phyloP scores from a whole-genome alignment of 1,139 yeast genomes.

The Hanseniaspora gamundiae region DNA sequence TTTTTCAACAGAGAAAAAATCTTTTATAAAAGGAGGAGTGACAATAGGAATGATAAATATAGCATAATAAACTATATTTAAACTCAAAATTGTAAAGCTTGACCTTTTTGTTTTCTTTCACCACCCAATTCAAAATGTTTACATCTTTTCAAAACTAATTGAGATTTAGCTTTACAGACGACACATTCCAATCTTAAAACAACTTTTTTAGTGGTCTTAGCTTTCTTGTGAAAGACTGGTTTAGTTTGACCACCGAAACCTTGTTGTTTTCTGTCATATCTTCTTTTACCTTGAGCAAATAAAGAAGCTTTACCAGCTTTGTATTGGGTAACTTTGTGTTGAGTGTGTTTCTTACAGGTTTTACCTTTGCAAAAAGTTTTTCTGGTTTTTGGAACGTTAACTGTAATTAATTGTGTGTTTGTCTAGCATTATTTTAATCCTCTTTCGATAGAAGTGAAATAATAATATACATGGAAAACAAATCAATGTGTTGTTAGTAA shows the following conservation, averaged over 20 bases:
- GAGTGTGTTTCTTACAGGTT: slow-evolving; percentile 99
- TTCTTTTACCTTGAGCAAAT: slow-evolving; percentile 99
- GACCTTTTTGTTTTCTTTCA: slow-evolving; percentile 99
- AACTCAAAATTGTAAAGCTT: slow-evolving; percentile 84
- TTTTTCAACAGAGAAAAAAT: background rate
- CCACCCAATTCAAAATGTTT: slow-evolving; percentile 99
- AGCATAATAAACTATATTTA: slow-evolving; percentile 1
- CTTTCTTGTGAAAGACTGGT: slow-evolving; percentile 99
- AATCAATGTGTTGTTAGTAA: no score
- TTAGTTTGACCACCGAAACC: slow-evolving; percentile 99
- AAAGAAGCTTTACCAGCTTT: slow-evolving; percentile 99
- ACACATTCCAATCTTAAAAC: slow-evolving; percentile 99
- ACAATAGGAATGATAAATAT: background rate
- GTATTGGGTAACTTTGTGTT: slow-evolving; percentile 99
- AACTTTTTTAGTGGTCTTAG: slow-evolving; percentile 99
- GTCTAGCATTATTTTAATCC: no score
- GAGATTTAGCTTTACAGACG: slow-evolving; percentile 97
- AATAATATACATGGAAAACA: no score
- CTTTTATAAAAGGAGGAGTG: background rate
- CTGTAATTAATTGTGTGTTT: slow-evolving; percentile 30
- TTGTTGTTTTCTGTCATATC: slow-evolving; percentile 99
- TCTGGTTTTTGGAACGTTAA: slow-evolving; percentile 99
- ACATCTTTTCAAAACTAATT: slow-evolving; percentile 97
- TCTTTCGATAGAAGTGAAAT: no score
- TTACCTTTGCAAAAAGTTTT: slow-evolving; percentile 99